Conservation (phyloP, 306 rosid species). For the Rosa multiflora region DNA sequence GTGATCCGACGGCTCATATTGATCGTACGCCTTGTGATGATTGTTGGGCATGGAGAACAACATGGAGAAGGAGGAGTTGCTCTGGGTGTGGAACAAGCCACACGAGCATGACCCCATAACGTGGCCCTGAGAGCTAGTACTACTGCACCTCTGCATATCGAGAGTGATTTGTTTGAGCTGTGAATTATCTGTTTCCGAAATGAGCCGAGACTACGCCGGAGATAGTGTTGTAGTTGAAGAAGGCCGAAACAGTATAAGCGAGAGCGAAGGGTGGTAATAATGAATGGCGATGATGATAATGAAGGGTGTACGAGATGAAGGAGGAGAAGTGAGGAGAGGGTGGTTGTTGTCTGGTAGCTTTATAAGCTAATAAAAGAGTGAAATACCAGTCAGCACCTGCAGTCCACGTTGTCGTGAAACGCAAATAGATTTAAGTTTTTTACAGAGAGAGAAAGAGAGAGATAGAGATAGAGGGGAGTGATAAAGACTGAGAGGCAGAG, state of each 20-base stretch:
- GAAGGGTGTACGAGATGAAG: background rate
- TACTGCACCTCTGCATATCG: constrained; percentile 60
- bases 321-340: constrained; percentile 33
- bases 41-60: constrained; percentile 52
- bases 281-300: background rate
- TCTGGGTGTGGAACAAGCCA: constrained; percentile 49
- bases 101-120: constrained; percentile 70
- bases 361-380: constrained; percentile 56
- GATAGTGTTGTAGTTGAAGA: background rate
- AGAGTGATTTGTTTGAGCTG: background rate
- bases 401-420: constrained; percentile 72
- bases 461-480: background rate
- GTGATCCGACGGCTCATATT: constrained; percentile 20
- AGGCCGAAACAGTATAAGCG: background rate
- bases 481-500: background rate
- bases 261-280: background rate
- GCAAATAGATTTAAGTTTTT: constrained; percentile 37
- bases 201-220: background rate
- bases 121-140: constrained; percentile 49
- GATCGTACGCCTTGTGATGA: constrained; percentile 38
- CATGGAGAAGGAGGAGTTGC: constrained; percentile 67
- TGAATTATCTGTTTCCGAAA: background rate
- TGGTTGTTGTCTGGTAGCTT: constrained; percentile 53
- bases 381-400: constrained; percentile 86
- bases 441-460: background rate